These are phyloP conservation scores for Leccinum arenicola DNA, from an alignment of 768 basidiomycete genomes.

Conservation along the genomic window DNA sequence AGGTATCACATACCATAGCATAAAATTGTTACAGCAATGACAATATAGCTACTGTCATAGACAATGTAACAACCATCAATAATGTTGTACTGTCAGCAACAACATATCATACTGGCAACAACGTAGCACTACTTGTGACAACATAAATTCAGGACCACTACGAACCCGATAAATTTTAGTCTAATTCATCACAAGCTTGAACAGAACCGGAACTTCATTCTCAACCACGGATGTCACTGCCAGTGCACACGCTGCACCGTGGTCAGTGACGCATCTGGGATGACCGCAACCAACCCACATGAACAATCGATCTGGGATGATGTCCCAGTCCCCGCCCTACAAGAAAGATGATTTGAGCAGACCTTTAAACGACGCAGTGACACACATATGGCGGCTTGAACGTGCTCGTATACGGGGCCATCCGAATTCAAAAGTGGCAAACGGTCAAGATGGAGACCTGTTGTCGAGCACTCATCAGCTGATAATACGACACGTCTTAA, in stretches of 20 bases:
- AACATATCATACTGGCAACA: too few species aligned
- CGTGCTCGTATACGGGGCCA: constrained; percentile 91
- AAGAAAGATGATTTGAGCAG: not conserved
- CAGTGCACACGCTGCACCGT: not conserved
- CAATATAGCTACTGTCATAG: too few species aligned
- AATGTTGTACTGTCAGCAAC: too few species aligned
- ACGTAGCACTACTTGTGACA: too few species aligned
- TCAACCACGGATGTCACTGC: constrained; percentile 52
- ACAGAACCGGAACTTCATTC: too few species aligned
- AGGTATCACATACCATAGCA: too few species aligned
- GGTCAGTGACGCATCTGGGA: constrained; percentile 6
- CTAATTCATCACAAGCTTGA: too few species aligned
- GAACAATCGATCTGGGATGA: constrained; percentile 78
- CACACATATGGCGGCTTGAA: constrained; percentile 81
- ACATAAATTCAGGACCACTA: too few species aligned
- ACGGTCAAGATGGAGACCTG: constrained; percentile 61
- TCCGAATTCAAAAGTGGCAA: constrained; percentile 87
- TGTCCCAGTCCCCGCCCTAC: constrained; percentile 91
- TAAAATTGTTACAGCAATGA: too few species aligned
- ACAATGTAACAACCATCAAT: too few species aligned
- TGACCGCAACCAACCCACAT: constrained; percentile 38
- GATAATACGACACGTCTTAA: not conserved
- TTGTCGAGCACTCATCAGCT: constrained; percentile 1
- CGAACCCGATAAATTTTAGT: too few species aligned
- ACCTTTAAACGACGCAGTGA: not conserved